Evolutionary conservation across 2,329 filamentous ascomycete genomes (phyloP).

Genomic region (Colletotrichum sp.): DNA sequence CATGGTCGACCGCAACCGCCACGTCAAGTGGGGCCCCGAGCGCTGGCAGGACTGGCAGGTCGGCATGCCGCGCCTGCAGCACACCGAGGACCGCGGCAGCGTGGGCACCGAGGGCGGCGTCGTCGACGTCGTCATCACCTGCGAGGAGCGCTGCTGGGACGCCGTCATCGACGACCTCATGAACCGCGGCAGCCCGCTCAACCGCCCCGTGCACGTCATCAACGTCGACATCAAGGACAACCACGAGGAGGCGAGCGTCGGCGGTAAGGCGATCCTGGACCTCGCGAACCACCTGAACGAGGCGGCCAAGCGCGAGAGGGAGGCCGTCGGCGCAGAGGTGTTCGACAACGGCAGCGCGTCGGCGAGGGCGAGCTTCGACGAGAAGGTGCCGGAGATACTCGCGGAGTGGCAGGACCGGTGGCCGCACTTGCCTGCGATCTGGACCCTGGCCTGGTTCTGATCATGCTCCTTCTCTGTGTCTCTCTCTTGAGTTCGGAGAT

Average conservation of each 20-base stretch:
- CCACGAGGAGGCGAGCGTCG: constrained; percentile 92
- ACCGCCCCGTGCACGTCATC: constrained; percentile 94
- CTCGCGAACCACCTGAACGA: constrained; percentile 85
- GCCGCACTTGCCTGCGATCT: constrained; percentile 88
- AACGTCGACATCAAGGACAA: constrained; percentile 99
- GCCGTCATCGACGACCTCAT: constrained; percentile 94
- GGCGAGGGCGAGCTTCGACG: constrained; percentile 82
- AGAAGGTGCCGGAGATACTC: constrained; percentile 89
- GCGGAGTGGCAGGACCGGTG: constrained; percentile 94
- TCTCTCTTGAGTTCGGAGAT: not conserved
- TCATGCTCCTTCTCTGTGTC: not conserved
- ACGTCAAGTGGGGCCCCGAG: constrained; percentile 94
- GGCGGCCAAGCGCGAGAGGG: constrained; percentile 78
- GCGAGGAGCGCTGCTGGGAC: constrained; percentile 98
- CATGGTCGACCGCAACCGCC: constrained; percentile 92
- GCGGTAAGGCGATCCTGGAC: constrained; percentile 90
- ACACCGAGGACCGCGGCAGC: constrained; percentile 77
- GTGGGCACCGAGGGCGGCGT: constrained; percentile 85
- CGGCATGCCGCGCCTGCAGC: constrained; percentile 81
- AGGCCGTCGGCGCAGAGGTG: constrained; percentile 63
- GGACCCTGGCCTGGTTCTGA: constrained; percentile 95
- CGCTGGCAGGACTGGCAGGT: constrained; percentile 98
- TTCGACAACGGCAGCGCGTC: constrained; percentile 75
- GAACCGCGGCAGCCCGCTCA: constrained; percentile 83
- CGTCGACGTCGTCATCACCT: constrained; percentile 95